Conservation (phyloP, 768 basidiomycete species). For the Pisolithus microcarpus region DNA sequence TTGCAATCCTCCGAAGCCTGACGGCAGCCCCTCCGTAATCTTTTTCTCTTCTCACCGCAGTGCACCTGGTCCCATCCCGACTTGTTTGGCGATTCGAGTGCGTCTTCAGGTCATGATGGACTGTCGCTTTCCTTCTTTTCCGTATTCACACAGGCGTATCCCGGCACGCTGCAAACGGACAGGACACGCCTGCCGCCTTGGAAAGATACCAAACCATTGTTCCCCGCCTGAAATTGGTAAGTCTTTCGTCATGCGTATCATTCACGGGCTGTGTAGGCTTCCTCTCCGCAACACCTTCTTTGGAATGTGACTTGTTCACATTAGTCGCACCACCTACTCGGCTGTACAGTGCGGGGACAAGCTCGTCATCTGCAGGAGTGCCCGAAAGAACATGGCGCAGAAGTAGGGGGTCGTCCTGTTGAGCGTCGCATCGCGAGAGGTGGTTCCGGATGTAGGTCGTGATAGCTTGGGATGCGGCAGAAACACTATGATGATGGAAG, state of each 20-base stretch:
- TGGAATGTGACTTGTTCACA: slow-evolving; percentile 23
- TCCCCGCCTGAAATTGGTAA: slow-evolving; percentile 71
- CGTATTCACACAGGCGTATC: slow-evolving; percentile 65
- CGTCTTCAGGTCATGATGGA: slow-evolving; percentile 20
- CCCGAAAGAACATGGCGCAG: slow-evolving; percentile 68
- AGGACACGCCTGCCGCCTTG: slow-evolving; percentile 65
- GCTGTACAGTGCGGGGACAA: slow-evolving; percentile 64
- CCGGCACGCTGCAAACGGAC: slow-evolving; percentile 69
- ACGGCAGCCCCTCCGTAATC: slow-evolving; percentile 29
- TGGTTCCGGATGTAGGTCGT: slow-evolving; percentile 77
- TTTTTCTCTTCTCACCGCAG: slow-evolving; percentile 42
- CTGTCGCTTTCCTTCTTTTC: slow-evolving; percentile 38
- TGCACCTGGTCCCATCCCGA: slow-evolving; percentile 26
- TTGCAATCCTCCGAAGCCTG: slow-evolving; percentile 12
- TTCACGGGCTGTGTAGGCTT: slow-evolving; percentile 1
- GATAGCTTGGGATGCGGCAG: slow-evolving; percentile 75
- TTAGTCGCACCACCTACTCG: slow-evolving; percentile 58
- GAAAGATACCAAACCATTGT: slow-evolving; percentile 80
- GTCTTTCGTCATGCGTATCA: slow-evolving; percentile 26
- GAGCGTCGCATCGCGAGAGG: slow-evolving; percentile 59
- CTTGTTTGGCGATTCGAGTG: slow-evolving; percentile 38
- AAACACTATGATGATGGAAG: slow-evolving; percentile 39
- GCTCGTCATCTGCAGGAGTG: slow-evolving; percentile 64
- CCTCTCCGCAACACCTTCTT: slow-evolving; percentile 24
- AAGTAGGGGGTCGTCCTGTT: slow-evolving; percentile 69